A percentile compares a stretch with the other conserved stretches of the same genome.
These are phyloP conservation scores for Mucor circinelloides DNA, from an alignment of 371 early-diverging fungal species.

Conservation along the genomic window DNA sequence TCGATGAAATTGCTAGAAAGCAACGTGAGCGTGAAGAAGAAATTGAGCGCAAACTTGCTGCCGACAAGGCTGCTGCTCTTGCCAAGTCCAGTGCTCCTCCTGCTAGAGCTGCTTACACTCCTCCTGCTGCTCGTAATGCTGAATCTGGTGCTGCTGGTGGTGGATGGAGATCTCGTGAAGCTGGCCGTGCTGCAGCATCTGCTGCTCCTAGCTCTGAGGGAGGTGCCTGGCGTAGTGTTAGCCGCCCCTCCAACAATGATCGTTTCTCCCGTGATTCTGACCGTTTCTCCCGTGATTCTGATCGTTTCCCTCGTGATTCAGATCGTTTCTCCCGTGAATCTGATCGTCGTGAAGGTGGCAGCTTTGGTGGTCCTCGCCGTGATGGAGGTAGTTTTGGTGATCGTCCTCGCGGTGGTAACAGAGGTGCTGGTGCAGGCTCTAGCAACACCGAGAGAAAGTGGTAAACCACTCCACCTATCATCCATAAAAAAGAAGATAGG, in stretches of 20 bases:
- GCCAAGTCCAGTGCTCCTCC: neutral
- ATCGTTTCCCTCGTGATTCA: constrained; percentile 1
- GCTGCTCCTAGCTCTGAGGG: neutral
- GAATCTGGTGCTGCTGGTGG: constrained; percentile 2
- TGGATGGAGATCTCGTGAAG: constrained; percentile 12
- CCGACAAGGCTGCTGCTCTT: constrained; percentile 1
- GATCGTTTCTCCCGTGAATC: constrained; percentile 3
- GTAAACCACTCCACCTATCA: neutral
- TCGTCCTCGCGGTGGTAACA: constrained; percentile 5
- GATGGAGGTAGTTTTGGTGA: neutral
- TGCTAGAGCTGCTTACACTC: constrained; percentile 8
- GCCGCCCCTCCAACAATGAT: neutral
- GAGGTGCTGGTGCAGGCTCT: constrained; percentile 15
- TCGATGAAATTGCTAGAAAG: constrained; percentile 44
- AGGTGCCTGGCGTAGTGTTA: neutral
- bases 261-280: constrained; percentile 5
- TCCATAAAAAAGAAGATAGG: neutral
- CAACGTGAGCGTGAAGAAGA: constrained; percentile 45
- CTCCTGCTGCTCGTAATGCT: constrained; percentile 8
- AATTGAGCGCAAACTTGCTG: constrained; percentile 39
- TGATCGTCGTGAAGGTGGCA: neutral
- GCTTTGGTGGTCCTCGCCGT: neutral
- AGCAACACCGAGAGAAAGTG: constrained; percentile 14
- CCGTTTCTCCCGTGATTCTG: constrained; percentile 5
- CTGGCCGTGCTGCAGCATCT: constrained; percentile 10